phyloP scores from a whole-genome alignment of 2,329 filamentous ascomycete species.

The Phoma sp. region DNA sequence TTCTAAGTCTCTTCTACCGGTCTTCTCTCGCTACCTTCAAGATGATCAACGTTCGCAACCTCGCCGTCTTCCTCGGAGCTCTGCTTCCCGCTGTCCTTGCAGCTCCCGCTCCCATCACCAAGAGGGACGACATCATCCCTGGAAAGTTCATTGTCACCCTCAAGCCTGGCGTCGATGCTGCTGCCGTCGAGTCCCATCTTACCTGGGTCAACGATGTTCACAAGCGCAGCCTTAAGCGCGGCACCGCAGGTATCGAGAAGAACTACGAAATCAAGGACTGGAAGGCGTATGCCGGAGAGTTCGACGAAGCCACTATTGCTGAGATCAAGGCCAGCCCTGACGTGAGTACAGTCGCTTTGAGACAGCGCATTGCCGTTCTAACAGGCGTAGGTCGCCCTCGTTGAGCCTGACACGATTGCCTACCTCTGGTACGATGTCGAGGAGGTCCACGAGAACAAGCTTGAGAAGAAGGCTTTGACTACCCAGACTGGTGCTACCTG shows the following conservation, averaged over 20 bases:
- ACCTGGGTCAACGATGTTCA: constrained; percentile 45
- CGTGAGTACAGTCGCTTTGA: constrained; percentile 3
- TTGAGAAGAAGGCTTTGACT: constrained; percentile 23
- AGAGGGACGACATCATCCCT: constrained; percentile 22
- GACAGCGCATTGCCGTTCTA: background rate
- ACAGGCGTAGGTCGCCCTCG: constrained; percentile 18
- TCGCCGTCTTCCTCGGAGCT: constrained; percentile 17
- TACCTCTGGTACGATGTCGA: constrained; percentile 21
- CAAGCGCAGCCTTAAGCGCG: constrained; percentile 47
- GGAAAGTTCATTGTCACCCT: constrained; percentile 36
- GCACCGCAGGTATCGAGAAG: constrained; percentile 50
- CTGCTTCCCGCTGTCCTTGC: constrained; percentile 17
- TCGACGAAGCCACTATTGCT: constrained; percentile 54
- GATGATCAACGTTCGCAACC: constrained; percentile 20
- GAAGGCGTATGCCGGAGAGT: constrained; percentile 55
- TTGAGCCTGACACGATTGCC: constrained; percentile 24
- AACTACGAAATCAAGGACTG: constrained; percentile 53
- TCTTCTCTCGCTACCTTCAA: constrained; percentile 8
- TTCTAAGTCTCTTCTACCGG: constrained; percentile 7
- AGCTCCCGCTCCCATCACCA: constrained; percentile 23
- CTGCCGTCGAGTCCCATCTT: constrained; percentile 42
- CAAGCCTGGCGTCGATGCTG: constrained; percentile 23
- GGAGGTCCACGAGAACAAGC: constrained; percentile 15
- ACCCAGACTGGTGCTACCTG: constrained; percentile 28
- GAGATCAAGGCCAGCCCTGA: constrained; percentile 44